phyloP scores from a whole-genome alignment of 2,329 filamentous ascomycete species.

The Podosphaera xanthii region DNA sequence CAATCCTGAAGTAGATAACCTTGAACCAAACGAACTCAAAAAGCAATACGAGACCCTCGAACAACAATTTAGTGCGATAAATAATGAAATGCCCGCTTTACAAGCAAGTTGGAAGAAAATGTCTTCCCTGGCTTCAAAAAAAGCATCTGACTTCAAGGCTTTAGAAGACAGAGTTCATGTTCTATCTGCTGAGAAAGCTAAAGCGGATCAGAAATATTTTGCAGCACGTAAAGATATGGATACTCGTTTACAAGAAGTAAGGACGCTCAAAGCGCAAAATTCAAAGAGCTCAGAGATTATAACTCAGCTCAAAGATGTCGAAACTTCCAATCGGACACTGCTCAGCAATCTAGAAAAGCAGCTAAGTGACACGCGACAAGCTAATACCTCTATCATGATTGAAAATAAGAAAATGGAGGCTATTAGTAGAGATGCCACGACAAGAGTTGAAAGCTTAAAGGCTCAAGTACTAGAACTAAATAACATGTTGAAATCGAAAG shows the following conservation, averaged over 20 bases:
- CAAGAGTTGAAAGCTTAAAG: conserved; percentile 48
- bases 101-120: conserved; percentile 81
- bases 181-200: conserved; percentile 70
- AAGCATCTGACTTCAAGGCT: conserved; percentile 51
- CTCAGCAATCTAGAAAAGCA: conserved; percentile 81
- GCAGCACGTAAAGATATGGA: conserved; percentile 88
- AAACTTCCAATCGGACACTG: conserved; percentile 51
- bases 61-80: conserved; percentile 62
- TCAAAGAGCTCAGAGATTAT: conserved; percentile 85
- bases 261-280: conserved; percentile 60
- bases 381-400: conserved; percentile 42
- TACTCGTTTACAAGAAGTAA: conserved; percentile 57
- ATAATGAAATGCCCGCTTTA: conserved; percentile 70
- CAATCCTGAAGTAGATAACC: conserved; percentile 28
- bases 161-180: conserved; percentile 59
- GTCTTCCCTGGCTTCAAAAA: conserved; percentile 63
- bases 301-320: conserved; percentile 74
- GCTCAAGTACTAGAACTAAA: conserved; percentile 59
- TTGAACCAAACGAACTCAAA: conserved; percentile 49
- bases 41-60: conserved; percentile 52
- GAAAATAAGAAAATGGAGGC: conserved; percentile 60
- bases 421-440: conserved; percentile 43
- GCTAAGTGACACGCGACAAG: conserved; percentile 57
- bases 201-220: conserved; percentile 96
- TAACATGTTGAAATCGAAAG: conserved; percentile 51